A percentile compares a stretch with the other conserved stretches of the same genome.
These are phyloP conservation scores for Vitis hybrid DNA, from an alignment of 177 flowering plant species.

Conservation along the genomic window DNA sequence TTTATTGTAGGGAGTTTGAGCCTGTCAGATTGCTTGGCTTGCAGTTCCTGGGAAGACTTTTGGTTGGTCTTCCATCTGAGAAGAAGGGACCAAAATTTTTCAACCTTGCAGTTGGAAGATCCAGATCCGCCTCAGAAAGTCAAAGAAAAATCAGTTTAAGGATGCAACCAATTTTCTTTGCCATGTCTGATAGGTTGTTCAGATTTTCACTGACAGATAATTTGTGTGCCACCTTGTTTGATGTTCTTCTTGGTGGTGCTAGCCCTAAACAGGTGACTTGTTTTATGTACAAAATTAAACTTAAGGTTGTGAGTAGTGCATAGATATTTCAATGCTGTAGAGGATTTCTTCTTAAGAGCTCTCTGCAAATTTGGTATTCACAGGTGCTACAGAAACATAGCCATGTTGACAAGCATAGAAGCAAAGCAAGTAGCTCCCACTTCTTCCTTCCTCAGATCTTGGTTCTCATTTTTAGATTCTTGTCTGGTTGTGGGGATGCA, in stretches of 20 bases:
- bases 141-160: constrained; percentile 47
- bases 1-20: constrained; percentile 66
- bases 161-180: constrained; percentile 66
- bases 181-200: constrained; percentile 84
- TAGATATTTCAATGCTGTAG: not conserved
- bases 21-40: constrained; percentile 87
- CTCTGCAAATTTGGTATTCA: constrained; percentile 1
- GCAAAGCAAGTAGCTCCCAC: constrained; percentile 59
- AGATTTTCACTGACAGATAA: constrained; percentile 77
- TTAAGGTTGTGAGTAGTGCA: not conserved
- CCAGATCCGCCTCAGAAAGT: constrained; percentile 64
- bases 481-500: constrained; percentile 61
- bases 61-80: constrained; percentile 92
- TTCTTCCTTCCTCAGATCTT: constrained; percentile 89
- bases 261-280: constrained; percentile 92
- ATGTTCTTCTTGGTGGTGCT: constrained; percentile 99
- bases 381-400: constrained; percentile 84
- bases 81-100: constrained; percentile 88
- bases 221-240: constrained; percentile 90
- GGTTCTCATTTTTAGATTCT: constrained; percentile 73
- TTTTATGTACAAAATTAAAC: not conserved
- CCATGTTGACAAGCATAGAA: constrained; percentile 63
- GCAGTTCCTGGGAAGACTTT: constrained; percentile 90
- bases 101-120: constrained; percentile 67
- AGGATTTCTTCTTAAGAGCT: not conserved